A percentile compares a stretch with the other conserved stretches of the same genome.
phyloP scores from a whole-genome alignment of 257 asterid genomes.

The Prunella vulgaris region DNA sequence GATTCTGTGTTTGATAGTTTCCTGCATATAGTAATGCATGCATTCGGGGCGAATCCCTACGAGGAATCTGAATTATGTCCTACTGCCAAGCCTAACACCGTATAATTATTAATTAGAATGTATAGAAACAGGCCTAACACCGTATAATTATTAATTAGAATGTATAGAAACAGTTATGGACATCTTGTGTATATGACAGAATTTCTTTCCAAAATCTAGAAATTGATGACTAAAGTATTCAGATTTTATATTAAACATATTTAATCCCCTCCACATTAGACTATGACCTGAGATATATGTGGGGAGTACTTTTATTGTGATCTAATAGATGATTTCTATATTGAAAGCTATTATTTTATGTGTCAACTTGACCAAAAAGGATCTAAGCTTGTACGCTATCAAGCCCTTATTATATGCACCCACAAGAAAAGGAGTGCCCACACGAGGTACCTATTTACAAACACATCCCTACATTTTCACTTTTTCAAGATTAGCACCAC shows the following conservation, averaged over 20 bases:
- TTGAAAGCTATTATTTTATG: constrained; percentile 32
- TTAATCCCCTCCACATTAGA: neutral
- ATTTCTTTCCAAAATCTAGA: neutral
- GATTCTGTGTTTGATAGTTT: too few relatives aligned
- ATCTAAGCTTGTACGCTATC: neutral
- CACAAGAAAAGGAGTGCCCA: constrained; percentile 3
- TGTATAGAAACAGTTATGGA: neutral
- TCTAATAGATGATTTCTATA: constrained; percentile 3
- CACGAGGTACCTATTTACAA: constrained; percentile 3
- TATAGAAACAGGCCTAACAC: too few relatives aligned
- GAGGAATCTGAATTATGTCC: too few relatives aligned
- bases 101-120: neutral
- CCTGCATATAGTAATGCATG: neutral
- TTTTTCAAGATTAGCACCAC: neutral
- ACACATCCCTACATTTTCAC: neutral
- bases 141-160: neutral
- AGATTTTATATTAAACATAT: neutral
- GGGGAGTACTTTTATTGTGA: neutral
- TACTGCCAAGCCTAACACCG: too few relatives aligned
- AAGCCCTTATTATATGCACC: constrained; percentile 11
- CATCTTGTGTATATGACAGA: neutral
- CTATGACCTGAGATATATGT: neutral
- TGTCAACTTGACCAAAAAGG: constrained; percentile 19
- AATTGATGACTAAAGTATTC: too few relatives aligned
- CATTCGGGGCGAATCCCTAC: too few relatives aligned